Evolutionary conservation across 1,139 yeast species (phyloP).

Genomic region (Dujonia santamariae): DNA sequence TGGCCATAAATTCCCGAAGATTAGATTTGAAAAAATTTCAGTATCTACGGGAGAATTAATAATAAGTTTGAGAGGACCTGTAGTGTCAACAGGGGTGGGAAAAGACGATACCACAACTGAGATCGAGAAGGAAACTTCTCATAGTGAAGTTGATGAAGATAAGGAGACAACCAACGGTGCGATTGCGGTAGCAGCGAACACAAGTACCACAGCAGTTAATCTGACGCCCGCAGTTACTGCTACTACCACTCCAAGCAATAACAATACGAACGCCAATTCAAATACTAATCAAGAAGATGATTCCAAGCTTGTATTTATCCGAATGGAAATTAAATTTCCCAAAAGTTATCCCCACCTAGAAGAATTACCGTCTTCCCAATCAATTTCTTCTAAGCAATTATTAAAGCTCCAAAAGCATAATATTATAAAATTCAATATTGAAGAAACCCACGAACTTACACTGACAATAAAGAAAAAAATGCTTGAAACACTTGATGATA

Average conservation of each 20-base stretch:
- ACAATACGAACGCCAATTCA: background rate
- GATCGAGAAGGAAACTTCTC: background rate
- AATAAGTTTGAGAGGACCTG: conserved; percentile 78
- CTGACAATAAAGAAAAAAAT: conserved; percentile 48
- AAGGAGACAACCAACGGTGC: background rate
- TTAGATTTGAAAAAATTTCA: conserved; percentile 80
- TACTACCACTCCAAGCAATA: background rate
- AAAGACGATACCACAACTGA: conserved; percentile 10
- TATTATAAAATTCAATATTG: conserved; percentile 54
- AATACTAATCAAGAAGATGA: conserved; percentile 3
- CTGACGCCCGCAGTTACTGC: background rate
- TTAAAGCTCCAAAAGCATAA: conserved; percentile 22
- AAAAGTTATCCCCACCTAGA: conserved; percentile 61
- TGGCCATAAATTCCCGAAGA: conserved; percentile 86
- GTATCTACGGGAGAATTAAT: conserved; percentile 82
- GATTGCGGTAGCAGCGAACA: background rate
- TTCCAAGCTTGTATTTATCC: conserved; percentile 57
- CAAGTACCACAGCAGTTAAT: background rate
- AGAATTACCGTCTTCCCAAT: conserved; percentile 33
- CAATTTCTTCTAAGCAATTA: conserved; percentile 17
- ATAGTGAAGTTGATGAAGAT: conserved; percentile 4
- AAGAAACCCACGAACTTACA: conserved; percentile 70
- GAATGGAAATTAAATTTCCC: conserved; percentile 71
- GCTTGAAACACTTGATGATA: conserved; percentile 47
- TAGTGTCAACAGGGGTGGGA: conserved; percentile 7